phyloP scores from a whole-genome alignment of 345 rosid species.

The Eucalyptus tenuipes region DNA sequence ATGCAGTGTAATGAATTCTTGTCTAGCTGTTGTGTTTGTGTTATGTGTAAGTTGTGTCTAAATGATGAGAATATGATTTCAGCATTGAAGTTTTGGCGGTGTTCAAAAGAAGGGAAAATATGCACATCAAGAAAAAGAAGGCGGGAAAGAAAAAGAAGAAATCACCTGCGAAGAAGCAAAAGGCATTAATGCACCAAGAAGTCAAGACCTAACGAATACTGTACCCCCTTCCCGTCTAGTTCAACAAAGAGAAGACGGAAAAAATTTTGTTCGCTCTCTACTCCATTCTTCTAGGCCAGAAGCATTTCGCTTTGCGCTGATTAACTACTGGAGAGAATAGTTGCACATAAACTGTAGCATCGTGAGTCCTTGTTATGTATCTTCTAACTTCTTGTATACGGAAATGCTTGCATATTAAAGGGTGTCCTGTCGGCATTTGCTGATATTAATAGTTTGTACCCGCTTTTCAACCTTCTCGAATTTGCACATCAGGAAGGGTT shows the following conservation, averaged over 20 bases:
- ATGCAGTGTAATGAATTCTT: background rate
- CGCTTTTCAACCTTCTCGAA: background rate
- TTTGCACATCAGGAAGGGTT: background rate
- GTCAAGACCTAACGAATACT: background rate
- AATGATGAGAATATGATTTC: background rate
- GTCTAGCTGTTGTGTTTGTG: background rate
- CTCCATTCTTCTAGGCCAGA: background rate
- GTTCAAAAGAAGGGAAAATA: constrained; percentile 42
- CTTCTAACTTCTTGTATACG: background rate
- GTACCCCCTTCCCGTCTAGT: background rate
- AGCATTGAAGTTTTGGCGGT: constrained; percentile 81
- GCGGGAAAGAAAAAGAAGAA: constrained; percentile 36
- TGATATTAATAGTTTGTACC: background rate
- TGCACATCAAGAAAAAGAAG: constrained; percentile 49
- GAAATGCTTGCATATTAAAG: background rate
- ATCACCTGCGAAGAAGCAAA: background rate
- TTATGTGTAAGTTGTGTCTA: background rate
- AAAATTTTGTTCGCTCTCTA: background rate
- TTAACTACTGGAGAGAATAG: background rate
- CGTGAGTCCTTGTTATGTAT: background rate
- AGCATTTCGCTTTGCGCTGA: background rate
- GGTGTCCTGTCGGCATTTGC: background rate
- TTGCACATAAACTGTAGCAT: background rate
- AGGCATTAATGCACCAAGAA: background rate
- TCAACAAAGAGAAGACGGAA: background rate